Conservation (phyloP, 148 eudicot genomes). For the Persicaria tinctoria region DNA sequence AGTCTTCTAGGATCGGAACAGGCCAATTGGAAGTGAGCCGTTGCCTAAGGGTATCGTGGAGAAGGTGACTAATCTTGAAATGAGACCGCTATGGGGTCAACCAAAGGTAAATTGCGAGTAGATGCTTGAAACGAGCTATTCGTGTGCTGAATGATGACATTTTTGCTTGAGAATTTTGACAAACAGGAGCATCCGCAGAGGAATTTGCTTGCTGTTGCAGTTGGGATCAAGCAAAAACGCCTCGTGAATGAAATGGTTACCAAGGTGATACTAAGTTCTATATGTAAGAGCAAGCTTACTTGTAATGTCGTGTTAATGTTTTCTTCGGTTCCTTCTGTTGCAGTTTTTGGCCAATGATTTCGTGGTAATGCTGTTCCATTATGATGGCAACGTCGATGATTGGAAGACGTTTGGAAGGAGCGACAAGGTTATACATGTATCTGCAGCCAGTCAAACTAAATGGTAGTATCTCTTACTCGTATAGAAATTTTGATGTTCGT, state of each 20-base stretch:
- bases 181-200: slow-evolving; percentile 36
- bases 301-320: neutral
- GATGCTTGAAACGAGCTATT: neutral
- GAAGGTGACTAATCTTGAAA: slow-evolving; percentile 64
- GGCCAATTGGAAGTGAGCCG: slow-evolving; percentile 65
- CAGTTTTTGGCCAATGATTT: slow-evolving; percentile 66
- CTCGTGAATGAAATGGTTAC: slow-evolving; percentile 53
- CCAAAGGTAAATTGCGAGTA: slow-evolving; percentile 50
- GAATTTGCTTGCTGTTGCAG: slow-evolving; percentile 51
- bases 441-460: slow-evolving; percentile 83
- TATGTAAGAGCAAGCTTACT: neutral
- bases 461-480: slow-evolving; percentile 39
- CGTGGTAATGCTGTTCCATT: slow-evolving; percentile 79
- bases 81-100: slow-evolving; percentile 80
- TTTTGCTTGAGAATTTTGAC: neutral
- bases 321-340: slow-evolving; percentile 13
- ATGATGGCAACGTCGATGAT: slow-evolving; percentile 67
- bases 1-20: slow-evolving; percentile 46
- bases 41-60: slow-evolving; percentile 69
- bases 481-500: too few species aligned
- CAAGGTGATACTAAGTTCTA: slow-evolving; percentile 1
- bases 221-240: slow-evolving; percentile 66
- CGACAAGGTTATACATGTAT: slow-evolving; percentile 58
- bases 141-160: neutral
- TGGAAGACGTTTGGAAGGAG: slow-evolving; percentile 77